These are phyloP conservation scores for Arabis alpina DNA, from an alignment of 345 rosid species.

Conservation along the genomic window DNA sequence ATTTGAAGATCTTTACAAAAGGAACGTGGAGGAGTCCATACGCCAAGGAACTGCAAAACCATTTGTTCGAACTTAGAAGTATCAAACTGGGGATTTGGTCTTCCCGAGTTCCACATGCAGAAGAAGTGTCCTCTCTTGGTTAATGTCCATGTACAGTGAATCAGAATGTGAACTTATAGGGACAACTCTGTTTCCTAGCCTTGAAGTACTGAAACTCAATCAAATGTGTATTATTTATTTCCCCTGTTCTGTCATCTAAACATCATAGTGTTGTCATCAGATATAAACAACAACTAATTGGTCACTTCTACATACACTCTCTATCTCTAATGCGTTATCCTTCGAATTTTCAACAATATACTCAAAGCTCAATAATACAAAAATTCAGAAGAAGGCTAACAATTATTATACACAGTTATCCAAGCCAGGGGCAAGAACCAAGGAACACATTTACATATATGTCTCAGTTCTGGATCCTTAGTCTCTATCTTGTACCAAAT, in stretches of 20 bases:
- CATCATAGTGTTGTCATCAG: no score
- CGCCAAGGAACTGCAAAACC: constrained; percentile 80
- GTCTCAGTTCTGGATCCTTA: constrained; percentile 42
- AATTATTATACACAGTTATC: not conserved
- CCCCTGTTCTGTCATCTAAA: no score
- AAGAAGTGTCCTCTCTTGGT: constrained; percentile 81
- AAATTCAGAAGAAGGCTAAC: not conserved
- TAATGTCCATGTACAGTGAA: constrained; percentile 71
- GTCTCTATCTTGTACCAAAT: constrained; percentile 75
- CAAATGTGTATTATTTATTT: no score
- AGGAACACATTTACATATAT: constrained; percentile 14
- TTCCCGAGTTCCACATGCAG: constrained; percentile 72
- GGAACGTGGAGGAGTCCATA: constrained; percentile 90
- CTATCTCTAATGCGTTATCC: constrained; percentile 11
- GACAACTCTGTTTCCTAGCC: not conserved
- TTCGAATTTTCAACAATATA: constrained; percentile 26
- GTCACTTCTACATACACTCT: constrained; percentile 3
- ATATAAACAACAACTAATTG: not conserved
- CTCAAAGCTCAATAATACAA: constrained; percentile 16
- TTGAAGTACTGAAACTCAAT: no score
- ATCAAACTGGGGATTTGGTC: constrained; percentile 84
- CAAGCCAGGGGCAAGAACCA: no score
- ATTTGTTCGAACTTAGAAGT: constrained; percentile 69
- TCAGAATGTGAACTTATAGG: constrained; percentile 78
- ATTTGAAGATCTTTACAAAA: constrained; percentile 81